Base-by-base conservation (phyloP, 768 basidiomycete species). In the Fistulinella prunicolor region DNA sequence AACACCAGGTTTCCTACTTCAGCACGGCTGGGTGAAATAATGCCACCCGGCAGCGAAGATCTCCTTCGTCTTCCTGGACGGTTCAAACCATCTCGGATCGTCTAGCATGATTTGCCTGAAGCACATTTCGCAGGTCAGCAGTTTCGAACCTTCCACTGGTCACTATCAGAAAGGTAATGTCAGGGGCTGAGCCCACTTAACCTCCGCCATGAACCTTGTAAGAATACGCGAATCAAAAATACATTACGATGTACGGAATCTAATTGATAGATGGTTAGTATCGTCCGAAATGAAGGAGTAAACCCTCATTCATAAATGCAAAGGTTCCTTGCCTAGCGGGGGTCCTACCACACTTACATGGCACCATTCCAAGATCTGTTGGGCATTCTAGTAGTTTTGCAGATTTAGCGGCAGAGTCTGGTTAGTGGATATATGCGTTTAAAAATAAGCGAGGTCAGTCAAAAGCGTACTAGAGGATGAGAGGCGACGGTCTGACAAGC, bases 211-310 rank as follows among this genome's bases (percentile, higher is more conserved):
- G 34, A 36, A 17, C 43, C 17, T 26, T 22, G 36, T 9, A 12
- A 14, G 34, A 22, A 39, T 10, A 30, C 9, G 6, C 16, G 14
- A 42, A 42, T 22, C 34, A 10, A 29, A 3, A 17, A 22, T 12
- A 48, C 28, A 14, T 13, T 28, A 38, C 16, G 23, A 22, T 42
- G 17, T n/a, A 17, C 2, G 3, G 19, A 9, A 6, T 26, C 37
- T 45, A 43, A 45, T 57, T 26, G 42, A 47, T 36, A 17, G 22
- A 47, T 47, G 32, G 14, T 16, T 6, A 4, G 13, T 12, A 5
- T 34, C 5, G 32, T 14, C 36, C 42, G 47, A 52, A 44, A 54
- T 54, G 55, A 54, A 57, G 20, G 48, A 38, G 41, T 29, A 42
- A 29, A 20, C n/a, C 16, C 23, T 35, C 32, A 37, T 42, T 49